A percentile compares a stretch with the other conserved stretches of the same genome.
Evolutionary conservation across 208 protist genomes (phyloP).

Genomic region (Leishmania gerbilli): DNA sequence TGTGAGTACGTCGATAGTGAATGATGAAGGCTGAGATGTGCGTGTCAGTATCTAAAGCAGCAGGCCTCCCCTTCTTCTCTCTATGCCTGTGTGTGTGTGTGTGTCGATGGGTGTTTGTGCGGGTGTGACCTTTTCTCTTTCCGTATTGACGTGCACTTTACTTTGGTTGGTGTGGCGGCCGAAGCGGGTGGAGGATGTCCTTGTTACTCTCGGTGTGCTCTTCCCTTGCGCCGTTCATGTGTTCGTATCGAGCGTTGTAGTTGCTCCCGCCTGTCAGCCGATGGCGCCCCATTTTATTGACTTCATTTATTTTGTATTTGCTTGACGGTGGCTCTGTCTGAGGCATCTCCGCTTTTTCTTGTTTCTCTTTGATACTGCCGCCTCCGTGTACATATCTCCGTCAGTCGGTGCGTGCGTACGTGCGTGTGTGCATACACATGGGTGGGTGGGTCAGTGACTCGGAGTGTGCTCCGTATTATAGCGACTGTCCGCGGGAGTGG

Average conservation of each 20-base stretch:
- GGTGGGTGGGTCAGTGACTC: background rate
- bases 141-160: background rate
- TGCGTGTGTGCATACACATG: background rate
- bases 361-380: background rate
- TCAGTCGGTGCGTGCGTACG: background rate
- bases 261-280: background rate
- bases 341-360: background rate
- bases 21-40: background rate
- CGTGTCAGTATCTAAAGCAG: background rate
- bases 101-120: background rate
- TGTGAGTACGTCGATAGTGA: background rate
- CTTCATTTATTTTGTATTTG: background rate
- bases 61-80: background rate
- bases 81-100: background rate
- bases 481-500: background rate
- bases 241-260: background rate
- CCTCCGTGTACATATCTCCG: background rate
- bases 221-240: background rate
- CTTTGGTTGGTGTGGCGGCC: background rate
- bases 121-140: background rate
- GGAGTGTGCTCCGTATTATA: background rate
- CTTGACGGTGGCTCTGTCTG: background rate
- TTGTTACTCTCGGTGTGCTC: background rate
- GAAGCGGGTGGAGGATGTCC: background rate
- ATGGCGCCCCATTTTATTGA: background rate